A percentile compares a stretch with the other conserved stretches of the same genome.
phyloP scores from a whole-genome alignment of 192 early-diverging fungal species.

The Umbelopsis vinacea region DNA sequence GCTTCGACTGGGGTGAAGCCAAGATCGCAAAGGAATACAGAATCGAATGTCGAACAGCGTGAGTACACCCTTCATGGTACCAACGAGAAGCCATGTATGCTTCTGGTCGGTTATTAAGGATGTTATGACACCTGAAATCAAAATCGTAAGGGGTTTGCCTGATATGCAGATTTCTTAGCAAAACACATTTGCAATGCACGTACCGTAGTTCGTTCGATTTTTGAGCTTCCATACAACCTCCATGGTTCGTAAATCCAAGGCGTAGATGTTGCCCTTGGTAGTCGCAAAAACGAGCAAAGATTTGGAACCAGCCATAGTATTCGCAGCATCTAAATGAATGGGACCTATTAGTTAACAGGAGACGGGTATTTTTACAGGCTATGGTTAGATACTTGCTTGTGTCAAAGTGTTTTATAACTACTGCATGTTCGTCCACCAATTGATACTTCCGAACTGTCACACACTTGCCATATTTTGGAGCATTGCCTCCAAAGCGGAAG shows the following conservation, averaged over 20 bases:
- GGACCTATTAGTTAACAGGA: background rate
- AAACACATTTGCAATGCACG: background rate
- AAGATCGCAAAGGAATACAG: conserved; percentile 66
- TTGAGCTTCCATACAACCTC: conserved; percentile 61
- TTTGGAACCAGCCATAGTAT: conserved; percentile 52
- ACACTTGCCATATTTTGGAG: conserved; percentile 68
- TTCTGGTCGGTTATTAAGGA: conserved; percentile 65
- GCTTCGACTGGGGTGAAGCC: conserved; percentile 74
- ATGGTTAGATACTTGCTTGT: conserved; percentile 50
- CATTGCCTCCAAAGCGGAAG: conserved; percentile 43
- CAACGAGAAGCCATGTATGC: conserved; percentile 70
- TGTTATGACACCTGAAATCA: conserved; percentile 62
- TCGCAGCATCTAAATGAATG: conserved; percentile 29
- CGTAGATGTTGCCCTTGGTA: conserved; percentile 68
- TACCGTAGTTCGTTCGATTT: conserved; percentile 61
- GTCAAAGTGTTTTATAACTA: conserved; percentile 69
- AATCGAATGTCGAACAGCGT: conserved; percentile 83
- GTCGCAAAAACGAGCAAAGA: conserved; percentile 78
- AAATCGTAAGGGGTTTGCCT: background rate
- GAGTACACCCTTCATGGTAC: conserved; percentile 77
- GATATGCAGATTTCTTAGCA: background rate
- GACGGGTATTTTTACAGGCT: background rate
- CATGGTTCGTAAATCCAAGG: conserved; percentile 79
- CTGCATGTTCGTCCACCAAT: conserved; percentile 63
- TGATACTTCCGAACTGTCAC: conserved; percentile 57